Evolutionary conservation across 2,329 filamentous ascomycete genomes (phyloP), one percentile per base, ranked within the genome.

Genomic region (Neurospora sp.): DNA sequence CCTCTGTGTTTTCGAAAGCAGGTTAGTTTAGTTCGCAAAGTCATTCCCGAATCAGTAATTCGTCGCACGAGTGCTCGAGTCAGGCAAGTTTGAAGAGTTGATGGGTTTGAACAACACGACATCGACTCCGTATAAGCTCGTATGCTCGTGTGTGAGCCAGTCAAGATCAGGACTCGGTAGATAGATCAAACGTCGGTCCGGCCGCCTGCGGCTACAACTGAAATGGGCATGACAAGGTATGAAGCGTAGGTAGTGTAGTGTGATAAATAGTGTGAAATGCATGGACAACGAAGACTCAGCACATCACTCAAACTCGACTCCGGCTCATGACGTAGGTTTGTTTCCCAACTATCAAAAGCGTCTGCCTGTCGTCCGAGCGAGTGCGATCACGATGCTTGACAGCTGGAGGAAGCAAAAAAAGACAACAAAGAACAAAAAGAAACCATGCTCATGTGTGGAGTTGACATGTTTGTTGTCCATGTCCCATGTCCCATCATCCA

Each of bases 1-100:
- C 86, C 86, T 74, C 84, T 87, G 71, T 70, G 43, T 68, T 40
- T 67, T 43, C 38, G 40, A 4, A 15, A 42, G 7, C 4, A 3
- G 4, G 40, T 42, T 42, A 42, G 40, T 42, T 42, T 36, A 36
- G 33, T 36, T 62, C 23, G 52, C 52, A 33, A 62, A 17, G 1
- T n/a, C 15, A 17, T 36, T n/a, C 7, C 28, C 1, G 8, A 36
- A 33, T 17, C 13, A 17, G 52, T 62, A 62, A 33, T 10, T 36
- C 1, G 10, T 62, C 52, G 28, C 28, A 36, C 11, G 2, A 33
- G 13, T 62, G 7, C 8, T 36, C 3, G 15, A 36, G 52, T 62
- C 13, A 36, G 15, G 7, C 15, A 42, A 15, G 11, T 17, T 33
- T 15, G 23, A n/a, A 8, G 17, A 28, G 28, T 28, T 28, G 28